Evolutionary conservation across 176 grass and related monocot genomes (phyloP).

Genomic region (Carex pumila): DNA sequence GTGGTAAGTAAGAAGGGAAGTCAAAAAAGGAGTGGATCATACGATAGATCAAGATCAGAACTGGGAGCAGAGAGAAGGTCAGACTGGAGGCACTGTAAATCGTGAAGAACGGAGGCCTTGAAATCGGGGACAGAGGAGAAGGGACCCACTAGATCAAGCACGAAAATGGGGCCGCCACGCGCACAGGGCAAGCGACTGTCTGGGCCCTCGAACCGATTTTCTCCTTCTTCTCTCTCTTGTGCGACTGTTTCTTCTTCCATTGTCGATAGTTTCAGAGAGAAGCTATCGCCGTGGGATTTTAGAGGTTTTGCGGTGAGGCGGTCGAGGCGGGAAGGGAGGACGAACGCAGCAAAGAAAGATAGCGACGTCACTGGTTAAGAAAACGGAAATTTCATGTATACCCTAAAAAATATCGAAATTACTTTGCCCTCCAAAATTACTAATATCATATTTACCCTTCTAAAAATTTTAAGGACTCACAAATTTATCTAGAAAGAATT

Average conservation of each 20-base stretch:
- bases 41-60: conserved; percentile 65
- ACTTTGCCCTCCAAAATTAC: no score
- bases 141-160: conserved; percentile 52
- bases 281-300: not conserved
- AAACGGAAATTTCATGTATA: no score
- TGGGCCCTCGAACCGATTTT: not conserved
- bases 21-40: conserved; percentile 7
- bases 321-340: not conserved
- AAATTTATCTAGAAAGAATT: no score
- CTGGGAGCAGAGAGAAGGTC: conserved; percentile 34
- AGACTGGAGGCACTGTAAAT: conserved; percentile 59
- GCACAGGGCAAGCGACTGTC: conserved; percentile 40
- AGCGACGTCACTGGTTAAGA: no score
- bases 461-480: no score
- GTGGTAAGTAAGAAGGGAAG: not conserved
- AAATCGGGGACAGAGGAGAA: conserved; percentile 50
- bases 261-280: not conserved
- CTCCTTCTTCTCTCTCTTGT: not conserved
- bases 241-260: not conserved
- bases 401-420: no score
- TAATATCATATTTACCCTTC: no score
- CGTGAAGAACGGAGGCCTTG: conserved; percentile 42
- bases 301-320: not conserved
- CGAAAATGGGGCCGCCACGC: conserved; percentile 66
- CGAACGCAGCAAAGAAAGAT: not conserved